Evolutionary conservation across 768 basidiomycete genomes (phyloP).

Genomic region (Lactarius quietus): DNA sequence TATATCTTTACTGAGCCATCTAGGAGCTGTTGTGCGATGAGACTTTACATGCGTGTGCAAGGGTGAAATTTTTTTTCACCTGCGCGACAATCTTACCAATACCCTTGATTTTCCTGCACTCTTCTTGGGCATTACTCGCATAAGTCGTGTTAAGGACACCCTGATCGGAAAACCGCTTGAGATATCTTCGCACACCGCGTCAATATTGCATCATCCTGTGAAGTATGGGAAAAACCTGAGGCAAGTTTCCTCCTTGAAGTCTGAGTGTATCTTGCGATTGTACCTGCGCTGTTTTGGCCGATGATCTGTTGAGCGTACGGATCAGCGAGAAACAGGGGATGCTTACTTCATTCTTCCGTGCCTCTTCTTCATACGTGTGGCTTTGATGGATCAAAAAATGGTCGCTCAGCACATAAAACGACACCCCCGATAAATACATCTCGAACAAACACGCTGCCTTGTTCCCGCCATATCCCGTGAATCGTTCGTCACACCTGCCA

Average conservation of each 20-base stretch:
- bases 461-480: slow-evolving; percentile 88
- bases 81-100: slow-evolving; percentile 25
- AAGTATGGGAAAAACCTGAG: slow-evolving; percentile 41
- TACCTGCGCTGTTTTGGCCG: slow-evolving; percentile 51
- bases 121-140: slow-evolving; percentile 21
- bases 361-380: slow-evolving; percentile 74
- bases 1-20: slow-evolving; percentile 11
- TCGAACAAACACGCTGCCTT: slow-evolving; percentile 91
- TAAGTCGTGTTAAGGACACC: slow-evolving; percentile 23
- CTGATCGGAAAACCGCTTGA: slow-evolving; percentile 21
- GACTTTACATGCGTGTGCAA: background rate
- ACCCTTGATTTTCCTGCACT: slow-evolving; percentile 25
- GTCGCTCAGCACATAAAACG: slow-evolving; percentile 79
- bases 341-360: slow-evolving; percentile 63
- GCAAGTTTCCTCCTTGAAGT: slow-evolving; percentile 77
- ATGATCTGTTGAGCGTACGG: background rate
- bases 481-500: slow-evolving; percentile 83
- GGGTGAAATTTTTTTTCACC: slow-evolving; percentile 9
- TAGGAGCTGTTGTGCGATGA: slow-evolving; percentile 15
- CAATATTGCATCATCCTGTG: background rate
- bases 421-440: slow-evolving; percentile 83
- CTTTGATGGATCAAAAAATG: slow-evolving; percentile 90
- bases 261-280: slow-evolving; percentile 72
- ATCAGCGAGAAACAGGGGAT: background rate
- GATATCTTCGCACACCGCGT: slow-evolving; percentile 15